Evolutionary conservation across 1,284 basidiomycete species (phyloP).

Genomic region (Pyrrhoderma lamaoense): DNA sequence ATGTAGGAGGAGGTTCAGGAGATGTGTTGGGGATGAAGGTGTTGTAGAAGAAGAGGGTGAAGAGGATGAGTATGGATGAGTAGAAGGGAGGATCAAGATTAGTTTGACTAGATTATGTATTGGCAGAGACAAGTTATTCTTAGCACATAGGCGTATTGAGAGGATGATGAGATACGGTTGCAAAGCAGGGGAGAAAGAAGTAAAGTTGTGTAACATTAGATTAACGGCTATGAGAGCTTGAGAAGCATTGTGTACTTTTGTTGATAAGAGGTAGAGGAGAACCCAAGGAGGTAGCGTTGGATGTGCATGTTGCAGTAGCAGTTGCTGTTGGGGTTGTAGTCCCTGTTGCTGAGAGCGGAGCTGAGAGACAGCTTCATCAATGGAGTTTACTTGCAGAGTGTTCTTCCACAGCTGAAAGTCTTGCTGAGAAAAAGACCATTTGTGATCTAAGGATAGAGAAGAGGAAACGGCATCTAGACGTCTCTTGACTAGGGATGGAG

Average conservation of each 20-base stretch:
- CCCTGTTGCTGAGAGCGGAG: too few relatives aligned
- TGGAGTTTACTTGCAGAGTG: constrained; percentile 28
- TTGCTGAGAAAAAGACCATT: not conserved
- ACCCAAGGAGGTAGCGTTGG: constrained; percentile 42
- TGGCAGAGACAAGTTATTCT: constrained; percentile 38
- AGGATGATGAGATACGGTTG: constrained; percentile 41
- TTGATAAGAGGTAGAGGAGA: constrained; percentile 41
- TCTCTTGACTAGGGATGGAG: too few relatives aligned
- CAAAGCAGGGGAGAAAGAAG: constrained; percentile 26
- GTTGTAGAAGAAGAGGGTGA: too few relatives aligned
- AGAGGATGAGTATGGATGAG: too few relatives aligned
- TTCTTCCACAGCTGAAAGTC: constrained; percentile 29
- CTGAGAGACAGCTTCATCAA: constrained; percentile 28
- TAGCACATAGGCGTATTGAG: constrained; percentile 40
- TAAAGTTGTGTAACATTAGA: constrained; percentile 33
- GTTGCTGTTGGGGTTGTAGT: too few relatives aligned
- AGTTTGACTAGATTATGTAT: constrained; percentile 36
- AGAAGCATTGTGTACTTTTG: constrained; percentile 35
- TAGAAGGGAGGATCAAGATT: constrained; percentile 34
- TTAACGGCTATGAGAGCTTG: constrained; percentile 36
- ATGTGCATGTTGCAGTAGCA: constrained; percentile 1
- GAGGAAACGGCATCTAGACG: too few relatives aligned
- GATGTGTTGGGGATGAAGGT: constrained; percentile 28
- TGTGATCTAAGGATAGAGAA: too few relatives aligned
- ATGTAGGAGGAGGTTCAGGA: constrained; percentile 52